Percentiles rank a stretch among this genome's conserved stretches.
Evolutionary conservation across 805 yeast genomes (phyloP).

Genomic region (Candida ipomoeae): DNA sequence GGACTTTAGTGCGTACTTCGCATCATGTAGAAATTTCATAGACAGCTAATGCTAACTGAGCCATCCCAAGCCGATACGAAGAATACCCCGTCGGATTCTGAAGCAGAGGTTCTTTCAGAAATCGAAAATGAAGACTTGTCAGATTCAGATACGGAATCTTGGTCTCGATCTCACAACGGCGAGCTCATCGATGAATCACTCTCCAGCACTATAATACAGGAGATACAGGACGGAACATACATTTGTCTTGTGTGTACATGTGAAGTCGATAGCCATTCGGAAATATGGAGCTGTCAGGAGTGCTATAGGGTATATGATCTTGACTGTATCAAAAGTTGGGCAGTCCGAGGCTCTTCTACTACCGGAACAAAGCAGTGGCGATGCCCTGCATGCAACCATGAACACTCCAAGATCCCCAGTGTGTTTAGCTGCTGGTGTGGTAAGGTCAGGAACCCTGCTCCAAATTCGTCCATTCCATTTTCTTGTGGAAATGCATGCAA

Average conservation of each 20-base stretch:
- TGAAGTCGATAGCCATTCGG: conserved; percentile 62
- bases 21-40: neutral
- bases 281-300: conserved; percentile 71
- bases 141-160: conserved; percentile 8
- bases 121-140: neutral
- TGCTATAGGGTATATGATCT: conserved; percentile 86
- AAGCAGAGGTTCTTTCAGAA: neutral
- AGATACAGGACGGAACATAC: conserved; percentile 65
- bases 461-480: conserved; percentile 63
- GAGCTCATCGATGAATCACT: conserved; percentile 26
- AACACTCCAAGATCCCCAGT: conserved; percentile 46
- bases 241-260: conserved; percentile 86
- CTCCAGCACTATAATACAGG: conserved; percentile 46
- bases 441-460: conserved; percentile 60
- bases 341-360: conserved; percentile 66
- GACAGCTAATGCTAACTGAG: conserved; percentile 1
- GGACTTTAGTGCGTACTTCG: neutral
- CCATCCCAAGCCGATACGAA: neutral
- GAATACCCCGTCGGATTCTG: neutral
- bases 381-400: conserved; percentile 77
- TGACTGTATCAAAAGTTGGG: conserved; percentile 86
- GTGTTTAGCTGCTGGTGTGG: conserved; percentile 87
- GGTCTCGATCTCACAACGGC: neutral
- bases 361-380: conserved; percentile 64
- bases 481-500: conserved; percentile 87